Evolutionary conservation across 2,329 filamentous ascomycete genomes (phyloP), one percentile per base, ranked within the genome.

Genomic region (Colletotrichum kahawae): DNA sequence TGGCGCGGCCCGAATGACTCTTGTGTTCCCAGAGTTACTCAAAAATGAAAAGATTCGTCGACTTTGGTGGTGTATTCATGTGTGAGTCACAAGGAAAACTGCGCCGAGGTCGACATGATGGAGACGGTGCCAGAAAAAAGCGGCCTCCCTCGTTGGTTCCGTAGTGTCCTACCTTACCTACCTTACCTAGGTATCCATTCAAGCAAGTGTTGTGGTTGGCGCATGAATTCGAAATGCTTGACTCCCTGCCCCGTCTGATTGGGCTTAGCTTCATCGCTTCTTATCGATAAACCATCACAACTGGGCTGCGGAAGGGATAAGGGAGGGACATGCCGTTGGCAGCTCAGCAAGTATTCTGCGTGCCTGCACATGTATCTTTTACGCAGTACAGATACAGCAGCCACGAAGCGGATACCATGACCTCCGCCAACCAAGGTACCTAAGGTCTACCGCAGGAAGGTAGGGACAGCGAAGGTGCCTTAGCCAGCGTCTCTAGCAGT

Each of bases 251-350:
- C 59, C 9, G 2, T 21, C 18, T 48, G 18, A 48, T 65, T 8
- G n/a, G 62, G 59, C 16, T 69, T 76, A 72, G 75, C 73, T 38
- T 38, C 7, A 67, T 54, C 43, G 18, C 8, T 57, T 29, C 38
- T 57, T 72, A 72, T 69, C 75, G 72, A 75, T 76, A 72, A 72
- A 59, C 63, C 64, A 68, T 66, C 64, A 63, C 48, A 56, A 33
- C 54, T 24, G 10, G 33, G 16, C 34, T 54, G 27, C 54, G 13
- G 8, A 31, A 59, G 43, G 10, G 43, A 48, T 21, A 48, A 48
- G 43, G 38, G 18, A 43, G 38, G 38, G 4, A 48, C 43, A 21
- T 48, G 43, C 43, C 43, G 43, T 48, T 48, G n/a, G 43, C n/a
- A 21, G 43, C 43, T 48, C 43, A n/a, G 43, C 7, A 48, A 21